Evolutionary conservation across 148 eudicot genomes (phyloP).

Genomic region (Pouteria glomerata): DNA sequence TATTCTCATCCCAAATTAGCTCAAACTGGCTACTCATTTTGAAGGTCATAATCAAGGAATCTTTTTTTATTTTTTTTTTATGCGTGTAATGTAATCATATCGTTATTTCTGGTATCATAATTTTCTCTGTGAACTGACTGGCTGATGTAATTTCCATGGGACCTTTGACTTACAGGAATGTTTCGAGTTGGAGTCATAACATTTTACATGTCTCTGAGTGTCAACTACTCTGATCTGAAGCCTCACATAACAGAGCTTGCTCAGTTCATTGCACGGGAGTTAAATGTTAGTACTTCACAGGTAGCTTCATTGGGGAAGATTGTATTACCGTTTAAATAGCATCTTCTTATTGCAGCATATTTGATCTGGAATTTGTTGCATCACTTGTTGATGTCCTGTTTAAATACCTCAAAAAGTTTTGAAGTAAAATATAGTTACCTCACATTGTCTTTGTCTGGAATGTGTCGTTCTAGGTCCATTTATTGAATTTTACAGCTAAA

Average conservation of each 20-base stretch:
- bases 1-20: neutral
- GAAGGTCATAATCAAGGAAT: neutral
- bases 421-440: neutral
- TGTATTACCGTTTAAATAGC: neutral
- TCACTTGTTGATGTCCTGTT: neutral
- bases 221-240: conserved; percentile 53
- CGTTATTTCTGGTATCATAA: no score
- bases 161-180: conserved; percentile 40
- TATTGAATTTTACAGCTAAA: conserved; percentile 48
- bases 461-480: conserved; percentile 55
- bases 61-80: no score
- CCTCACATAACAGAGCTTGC: conserved; percentile 61
- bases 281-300: conserved; percentile 65
- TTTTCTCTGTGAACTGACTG: no score
- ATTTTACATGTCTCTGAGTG: conserved; percentile 52
- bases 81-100: no score
- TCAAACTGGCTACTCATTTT: conserved; percentile 8
- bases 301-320: conserved; percentile 22
- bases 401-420: no score
- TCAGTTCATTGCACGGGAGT: conserved; percentile 53
- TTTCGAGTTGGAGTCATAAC: conserved; percentile 50
- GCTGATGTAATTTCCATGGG: neutral
- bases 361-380: neutral
- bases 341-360: neutral
- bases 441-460: conserved; percentile 1